Evolutionary conservation across 2,329 filamentous ascomycete genomes (phyloP).

Genomic region (Sarocladiaceae sp.): DNA sequence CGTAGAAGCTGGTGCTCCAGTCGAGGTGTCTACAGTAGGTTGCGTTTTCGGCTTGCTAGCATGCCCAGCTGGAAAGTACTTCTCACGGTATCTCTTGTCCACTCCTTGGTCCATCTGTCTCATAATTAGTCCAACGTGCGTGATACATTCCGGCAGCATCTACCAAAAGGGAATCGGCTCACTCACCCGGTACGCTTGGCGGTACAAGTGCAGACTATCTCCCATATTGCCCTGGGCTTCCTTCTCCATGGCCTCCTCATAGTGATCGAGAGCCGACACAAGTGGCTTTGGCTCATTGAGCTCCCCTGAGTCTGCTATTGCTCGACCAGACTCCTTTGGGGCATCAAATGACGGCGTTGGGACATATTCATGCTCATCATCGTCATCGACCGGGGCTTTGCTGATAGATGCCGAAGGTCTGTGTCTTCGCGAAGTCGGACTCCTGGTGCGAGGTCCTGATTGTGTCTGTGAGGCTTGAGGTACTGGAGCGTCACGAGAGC

Average conservation of each 20-base stretch:
- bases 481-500: slow-evolving; percentile 26
- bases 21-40: slow-evolving; percentile 22
- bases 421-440: background rate
- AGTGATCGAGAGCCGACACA: slow-evolving; percentile 81
- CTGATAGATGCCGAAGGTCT: slow-evolving; percentile 17
- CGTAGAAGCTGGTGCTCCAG: slow-evolving; percentile 39
- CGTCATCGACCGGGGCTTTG: slow-evolving; percentile 17
- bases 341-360: slow-evolving; percentile 28
- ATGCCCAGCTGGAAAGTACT: slow-evolving; percentile 73
- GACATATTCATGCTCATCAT: slow-evolving; percentile 32
- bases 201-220: slow-evolving; percentile 83
- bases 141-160: background rate
- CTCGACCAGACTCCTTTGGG: slow-evolving; percentile 10
- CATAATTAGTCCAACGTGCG: slow-evolving; percentile 14
- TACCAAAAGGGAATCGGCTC: background rate
- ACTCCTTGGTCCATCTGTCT: slow-evolving; percentile 75
- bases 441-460: slow-evolving; percentile 10
- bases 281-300: slow-evolving; percentile 41
- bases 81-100: slow-evolving; percentile 82
- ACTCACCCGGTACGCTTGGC: slow-evolving; percentile 79
- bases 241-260: slow-evolving; percentile 85
- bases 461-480: slow-evolving; percentile 1
- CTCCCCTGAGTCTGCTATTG: slow-evolving; percentile 12
- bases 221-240: slow-evolving; percentile 82
- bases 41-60: slow-evolving; percentile 35